Conservation (phyloP, 2,329 filamentous ascomycete genomes). For the Neonectria hederae region DNA sequence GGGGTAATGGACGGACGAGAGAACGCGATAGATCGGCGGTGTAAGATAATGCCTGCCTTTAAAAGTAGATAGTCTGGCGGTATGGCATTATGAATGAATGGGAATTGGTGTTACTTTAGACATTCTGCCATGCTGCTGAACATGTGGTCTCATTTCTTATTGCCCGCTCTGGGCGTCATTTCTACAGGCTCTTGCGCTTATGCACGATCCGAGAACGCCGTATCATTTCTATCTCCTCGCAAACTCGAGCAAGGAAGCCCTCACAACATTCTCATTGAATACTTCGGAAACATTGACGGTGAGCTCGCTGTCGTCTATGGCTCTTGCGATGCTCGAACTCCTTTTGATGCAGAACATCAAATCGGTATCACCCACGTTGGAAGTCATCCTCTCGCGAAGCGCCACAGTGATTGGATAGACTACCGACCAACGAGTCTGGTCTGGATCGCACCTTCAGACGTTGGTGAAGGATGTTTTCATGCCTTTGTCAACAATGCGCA, state of each 20-base stretch:
- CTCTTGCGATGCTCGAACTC: constrained; percentile 16
- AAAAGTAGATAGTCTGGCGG: background rate
- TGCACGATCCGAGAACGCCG: background rate
- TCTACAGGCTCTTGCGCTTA: background rate
- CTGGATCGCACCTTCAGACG: constrained; percentile 27
- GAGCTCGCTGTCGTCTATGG: constrained; percentile 32
- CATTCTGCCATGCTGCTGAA: background rate
- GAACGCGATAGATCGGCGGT: background rate
- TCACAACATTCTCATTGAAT: constrained; percentile 37
- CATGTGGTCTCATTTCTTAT: background rate
- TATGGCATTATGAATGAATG: background rate
- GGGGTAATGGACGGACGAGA: background rate
- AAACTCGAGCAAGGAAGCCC: constrained; percentile 7
- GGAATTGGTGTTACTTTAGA: background rate
- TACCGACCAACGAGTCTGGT: constrained; percentile 34
- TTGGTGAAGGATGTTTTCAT: constrained; percentile 29
- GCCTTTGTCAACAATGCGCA: constrained; percentile 33
- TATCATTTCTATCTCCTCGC: background rate
- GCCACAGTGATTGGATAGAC: constrained; percentile 30
- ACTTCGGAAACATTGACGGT: constrained; percentile 31
- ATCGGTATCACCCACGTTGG: constrained; percentile 38
- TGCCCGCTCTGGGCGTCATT: background rate
- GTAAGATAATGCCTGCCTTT: background rate
- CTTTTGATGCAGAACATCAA: constrained; percentile 20
- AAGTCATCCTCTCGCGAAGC: constrained; percentile 31